phyloP scores from a whole-genome alignment of 2,329 filamentous ascomycete genomes.

The Botrytis medusae region DNA sequence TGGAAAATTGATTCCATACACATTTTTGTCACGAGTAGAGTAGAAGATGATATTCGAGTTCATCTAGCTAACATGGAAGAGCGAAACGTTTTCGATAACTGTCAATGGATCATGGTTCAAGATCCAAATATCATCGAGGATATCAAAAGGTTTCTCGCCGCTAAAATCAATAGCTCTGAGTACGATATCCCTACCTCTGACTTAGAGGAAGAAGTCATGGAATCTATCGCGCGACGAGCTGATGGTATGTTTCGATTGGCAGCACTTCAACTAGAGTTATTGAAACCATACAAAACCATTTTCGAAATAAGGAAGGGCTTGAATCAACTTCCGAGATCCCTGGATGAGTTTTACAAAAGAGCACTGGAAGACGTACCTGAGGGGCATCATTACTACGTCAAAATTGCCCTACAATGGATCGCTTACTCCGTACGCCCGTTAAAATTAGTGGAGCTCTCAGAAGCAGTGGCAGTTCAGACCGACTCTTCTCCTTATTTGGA shows the following conservation, averaged over 20 bases:
- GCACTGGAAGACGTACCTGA: conserved; percentile 13
- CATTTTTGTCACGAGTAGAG: not conserved
- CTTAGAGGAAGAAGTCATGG: not conserved
- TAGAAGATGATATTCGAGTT: not conserved
- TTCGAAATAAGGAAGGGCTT: conserved; percentile 2
- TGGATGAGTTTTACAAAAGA: conserved; percentile 25
- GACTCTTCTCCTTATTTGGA: not conserved
- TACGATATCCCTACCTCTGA: not conserved
- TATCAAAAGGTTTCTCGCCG: not conserved
- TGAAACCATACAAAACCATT: not conserved
- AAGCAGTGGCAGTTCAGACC: conserved; percentile 1
- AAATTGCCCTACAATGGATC: conserved; percentile 33
- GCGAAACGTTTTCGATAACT: not conserved
- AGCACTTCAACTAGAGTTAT: conserved; percentile 26
- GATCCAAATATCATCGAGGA: not conserved
- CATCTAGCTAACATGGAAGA: not conserved
- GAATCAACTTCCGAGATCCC: conserved; percentile 20
- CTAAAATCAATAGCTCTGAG: not conserved
- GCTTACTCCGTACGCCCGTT: conserved; percentile 22
- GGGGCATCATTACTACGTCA: conserved; percentile 6
- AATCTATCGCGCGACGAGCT: not conserved
- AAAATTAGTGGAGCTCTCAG: not conserved
- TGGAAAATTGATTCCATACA: not conserved
- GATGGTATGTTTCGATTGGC: conserved; percentile 27
- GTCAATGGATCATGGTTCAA: not conserved